Base-by-base conservation (phyloP, 169 alveolate species). In the Eimeria necatrix region DNA sequence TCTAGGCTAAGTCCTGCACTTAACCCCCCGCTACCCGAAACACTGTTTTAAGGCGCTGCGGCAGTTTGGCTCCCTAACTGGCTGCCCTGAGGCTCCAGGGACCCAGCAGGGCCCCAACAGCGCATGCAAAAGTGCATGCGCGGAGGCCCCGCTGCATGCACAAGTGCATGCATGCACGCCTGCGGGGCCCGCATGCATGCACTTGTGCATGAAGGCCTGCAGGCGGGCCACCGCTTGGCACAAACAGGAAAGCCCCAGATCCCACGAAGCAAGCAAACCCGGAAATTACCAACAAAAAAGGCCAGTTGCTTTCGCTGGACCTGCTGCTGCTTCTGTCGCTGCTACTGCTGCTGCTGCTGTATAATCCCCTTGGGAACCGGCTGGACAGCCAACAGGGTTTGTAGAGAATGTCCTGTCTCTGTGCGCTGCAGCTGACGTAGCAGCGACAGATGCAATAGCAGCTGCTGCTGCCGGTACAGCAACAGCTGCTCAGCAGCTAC, bases 311-410 rank as follows among this genome's bases (percentile, higher is more conserved):
- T 32, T 32, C 41, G 74, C 74, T 61, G 74, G 41, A 14, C 41
- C 74, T 14, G 74, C 74, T 20, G 74, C 24, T 14, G 74, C 74
- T 0, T n/a, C 74, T 61, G 24, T 5, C 22, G 74, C 74, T 61
- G 74, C 74, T 61, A 24, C 73, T 61, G 74, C 74, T 61, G 74
- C 74, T 61, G 74, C 74, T 61, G 74, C 74, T 61, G 74, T 26
- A 14, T 6, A 20, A 26, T 61, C 74, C 74, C 24, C 41, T 8
- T 12, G 22, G 24, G 74, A 26, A 61, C 74, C 16, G 22, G 41
- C 41, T 26, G 24, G 22, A 16, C 9, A 61, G 74, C 74, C 22
- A 14, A 26, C 74, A 61, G 24, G 74, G 74, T 16, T 14, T 61
- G 9, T 20, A 61, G 9, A 61, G 24, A 18, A 16, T 32, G 41